A percentile compares a stretch with the other conserved stretches of the same genome.
phyloP scores from a whole-genome alignment of 2,329 filamentous ascomycete genomes.

The Dothidotthia symphoricarpi region DNA sequence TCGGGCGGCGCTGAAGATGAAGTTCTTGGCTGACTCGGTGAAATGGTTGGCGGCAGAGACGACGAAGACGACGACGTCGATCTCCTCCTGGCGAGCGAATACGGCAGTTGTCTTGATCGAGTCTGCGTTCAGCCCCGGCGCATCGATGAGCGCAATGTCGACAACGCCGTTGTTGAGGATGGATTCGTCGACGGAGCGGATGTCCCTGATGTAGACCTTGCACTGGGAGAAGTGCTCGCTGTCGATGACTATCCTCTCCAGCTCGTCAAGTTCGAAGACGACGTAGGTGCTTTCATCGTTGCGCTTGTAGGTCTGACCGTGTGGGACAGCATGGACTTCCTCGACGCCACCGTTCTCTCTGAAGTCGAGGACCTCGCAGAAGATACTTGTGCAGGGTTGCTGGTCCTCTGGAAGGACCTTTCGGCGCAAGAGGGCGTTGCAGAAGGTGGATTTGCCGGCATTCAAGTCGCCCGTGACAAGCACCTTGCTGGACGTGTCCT shows the following conservation, averaged over 20 bases:
- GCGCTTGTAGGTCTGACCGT: constrained; percentile 73
- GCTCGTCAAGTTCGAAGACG: constrained; percentile 71
- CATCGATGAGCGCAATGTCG: constrained; percentile 95
- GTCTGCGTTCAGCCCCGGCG: constrained; percentile 91
- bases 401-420: constrained; percentile 96
- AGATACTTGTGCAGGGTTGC: constrained; percentile 96
- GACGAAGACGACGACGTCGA: constrained; percentile 97
- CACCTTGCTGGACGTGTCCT: constrained; percentile 96
- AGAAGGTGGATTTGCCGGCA: constrained; percentile 97
- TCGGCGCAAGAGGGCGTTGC: constrained; percentile 88
- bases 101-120: constrained; percentile 96
- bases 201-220: constrained; percentile 94
- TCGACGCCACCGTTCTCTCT: constrained; percentile 87
- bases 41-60: constrained; percentile 98
- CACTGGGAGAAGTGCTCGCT: constrained; percentile 88
- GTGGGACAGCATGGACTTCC: constrained; percentile 93
- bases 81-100: constrained; percentile 96
- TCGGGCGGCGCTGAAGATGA: constrained; percentile 90
- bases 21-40: constrained; percentile 95
- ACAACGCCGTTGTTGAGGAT: constrained; percentile 96
- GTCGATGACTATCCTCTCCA: constrained; percentile 88
- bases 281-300: constrained; percentile 94
- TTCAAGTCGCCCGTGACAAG: constrained; percentile 94
- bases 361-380: constrained; percentile 93
- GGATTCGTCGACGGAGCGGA: constrained; percentile 84